A percentile compares a stretch with the other conserved stretches of the same genome.
phyloP scores from a whole-genome alignment of 768 basidiomycete genomes.

The Boletellus ananas region DNA sequence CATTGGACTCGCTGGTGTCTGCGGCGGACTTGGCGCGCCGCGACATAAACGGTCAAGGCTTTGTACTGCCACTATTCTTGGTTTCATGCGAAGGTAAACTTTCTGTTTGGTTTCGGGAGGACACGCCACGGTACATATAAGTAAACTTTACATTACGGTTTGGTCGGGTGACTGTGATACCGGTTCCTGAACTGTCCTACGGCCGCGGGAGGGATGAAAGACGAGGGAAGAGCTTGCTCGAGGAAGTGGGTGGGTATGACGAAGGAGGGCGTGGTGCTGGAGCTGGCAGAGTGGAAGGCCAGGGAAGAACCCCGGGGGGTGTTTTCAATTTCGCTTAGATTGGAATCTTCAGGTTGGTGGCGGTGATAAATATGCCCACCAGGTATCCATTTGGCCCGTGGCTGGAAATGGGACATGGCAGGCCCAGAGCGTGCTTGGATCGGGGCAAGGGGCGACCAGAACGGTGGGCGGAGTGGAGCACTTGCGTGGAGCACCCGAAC shows the following conservation, averaged over 20 bases:
- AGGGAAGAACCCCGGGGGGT: slow-evolving; percentile 12
- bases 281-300: background rate
- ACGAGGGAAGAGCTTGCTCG: background rate
- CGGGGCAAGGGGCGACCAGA: background rate
- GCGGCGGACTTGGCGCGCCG: background rate
- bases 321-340: slow-evolving; percentile 32
- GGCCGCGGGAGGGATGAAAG: slow-evolving; percentile 26
- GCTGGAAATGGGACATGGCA: too few relatives aligned
- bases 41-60: background rate
- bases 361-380: slow-evolving; percentile 11
- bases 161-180: slow-evolving; percentile 15
- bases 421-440: background rate
- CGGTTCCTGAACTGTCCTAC: slow-evolving; percentile 29
- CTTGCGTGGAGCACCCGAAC: background rate
- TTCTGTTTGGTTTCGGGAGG: slow-evolving; percentile 5
- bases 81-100: slow-evolving; percentile 9
- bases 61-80: background rate
- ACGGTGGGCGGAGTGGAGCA: background rate
- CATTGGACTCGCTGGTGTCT: background rate
- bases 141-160: slow-evolving; percentile 26
- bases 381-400: background rate
- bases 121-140: slow-evolving; percentile 21
- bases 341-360: slow-evolving; percentile 17
- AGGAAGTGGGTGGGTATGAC: background rate
- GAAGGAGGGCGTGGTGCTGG: background rate